These are phyloP conservation scores for Penicilliopsis zonata DNA, from an alignment of 495 filamentous ascomycete genomes.

Conservation along the genomic window DNA sequence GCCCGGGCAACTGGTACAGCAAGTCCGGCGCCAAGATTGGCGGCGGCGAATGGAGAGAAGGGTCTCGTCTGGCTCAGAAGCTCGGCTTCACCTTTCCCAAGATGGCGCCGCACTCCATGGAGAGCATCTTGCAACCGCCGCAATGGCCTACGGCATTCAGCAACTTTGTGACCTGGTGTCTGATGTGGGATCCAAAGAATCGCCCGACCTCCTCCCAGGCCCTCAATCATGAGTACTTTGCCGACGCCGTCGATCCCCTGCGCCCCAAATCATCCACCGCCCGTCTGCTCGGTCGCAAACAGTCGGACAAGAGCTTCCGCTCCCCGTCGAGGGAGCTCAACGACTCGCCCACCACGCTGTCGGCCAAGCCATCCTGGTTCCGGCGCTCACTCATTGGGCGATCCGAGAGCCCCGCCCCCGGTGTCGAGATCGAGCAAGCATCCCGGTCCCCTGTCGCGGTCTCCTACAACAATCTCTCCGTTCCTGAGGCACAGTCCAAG, in stretches of 20 bases:
- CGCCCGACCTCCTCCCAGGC: conserved; percentile 93
- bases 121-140: conserved; percentile 77
- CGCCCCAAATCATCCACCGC: conserved; percentile 85
- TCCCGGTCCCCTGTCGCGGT: conserved; percentile 32
- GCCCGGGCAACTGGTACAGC: conserved; percentile 95
- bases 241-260: conserved; percentile 88
- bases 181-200: conserved; percentile 98
- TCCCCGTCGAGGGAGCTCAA: conserved; percentile 48
- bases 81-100: conserved; percentile 97
- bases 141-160: conserved; percentile 85
- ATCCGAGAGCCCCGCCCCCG: conserved; percentile 43
- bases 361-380: conserved; percentile 90
- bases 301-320: conserved; percentile 60
- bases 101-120: conserved; percentile 98
- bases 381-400: conserved; percentile 77
- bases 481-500: conserved; percentile 27
- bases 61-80: conserved; percentile 82
- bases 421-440: conserved; percentile 21
- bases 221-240: conserved; percentile 86
- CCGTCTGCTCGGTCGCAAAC: conserved; percentile 72
- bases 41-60: conserved; percentile 96
- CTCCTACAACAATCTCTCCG: conserved; percentile 43
- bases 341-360: conserved; percentile 57
- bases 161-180: conserved; percentile 94
- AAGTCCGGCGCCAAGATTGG: conserved; percentile 78